phyloP scores from a whole-genome alignment of 1,284 basidiomycete species.

The Anthracocystis walkeri region DNA sequence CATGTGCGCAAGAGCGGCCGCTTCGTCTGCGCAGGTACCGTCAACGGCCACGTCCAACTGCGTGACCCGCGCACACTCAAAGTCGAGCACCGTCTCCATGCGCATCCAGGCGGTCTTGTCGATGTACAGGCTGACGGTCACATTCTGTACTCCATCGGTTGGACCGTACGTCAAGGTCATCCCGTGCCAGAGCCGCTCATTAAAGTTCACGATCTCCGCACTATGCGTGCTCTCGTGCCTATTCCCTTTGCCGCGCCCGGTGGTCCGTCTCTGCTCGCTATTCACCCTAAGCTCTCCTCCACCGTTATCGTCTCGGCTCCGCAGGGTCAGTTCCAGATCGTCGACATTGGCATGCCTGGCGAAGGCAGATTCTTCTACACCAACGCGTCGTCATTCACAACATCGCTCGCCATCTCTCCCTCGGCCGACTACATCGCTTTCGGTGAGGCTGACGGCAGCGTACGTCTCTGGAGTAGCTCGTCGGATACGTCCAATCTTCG shows the following conservation, averaged over 20 bases:
- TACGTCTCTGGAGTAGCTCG: constrained; percentile 84
- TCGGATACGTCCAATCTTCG: constrained; percentile 71
- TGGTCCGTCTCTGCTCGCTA: constrained; percentile 86
- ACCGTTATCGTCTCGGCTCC: constrained; percentile 84
- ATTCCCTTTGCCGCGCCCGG: constrained; percentile 81
- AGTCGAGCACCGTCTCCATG: constrained; percentile 63
- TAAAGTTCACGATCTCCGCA: constrained; percentile 90
- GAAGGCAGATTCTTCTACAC: constrained; percentile 79
- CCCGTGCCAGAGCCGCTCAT: constrained; percentile 91
- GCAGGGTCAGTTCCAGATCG: constrained; percentile 87
- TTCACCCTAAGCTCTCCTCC: constrained; percentile 83
- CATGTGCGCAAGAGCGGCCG: constrained; percentile 60
- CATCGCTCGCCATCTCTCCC: constrained; percentile 83
- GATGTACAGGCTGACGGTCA: constrained; percentile 67
- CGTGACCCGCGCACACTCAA: constrained; percentile 65
- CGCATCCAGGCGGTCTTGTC: constrained; percentile 68
- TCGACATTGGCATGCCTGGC: constrained; percentile 81
- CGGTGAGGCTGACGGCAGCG: constrained; percentile 85
- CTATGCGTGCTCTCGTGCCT: constrained; percentile 81
- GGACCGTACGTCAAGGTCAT: constrained; percentile 76
- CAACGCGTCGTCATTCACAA: constrained; percentile 78
- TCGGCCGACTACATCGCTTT: constrained; percentile 91
- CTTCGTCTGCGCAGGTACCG: constrained; percentile 57
- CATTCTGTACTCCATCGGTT: constrained; percentile 66
- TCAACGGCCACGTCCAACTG: constrained; percentile 64